Conservation (phyloP, 805 yeast species). For the Scheffersomyces lignosus region DNA sequence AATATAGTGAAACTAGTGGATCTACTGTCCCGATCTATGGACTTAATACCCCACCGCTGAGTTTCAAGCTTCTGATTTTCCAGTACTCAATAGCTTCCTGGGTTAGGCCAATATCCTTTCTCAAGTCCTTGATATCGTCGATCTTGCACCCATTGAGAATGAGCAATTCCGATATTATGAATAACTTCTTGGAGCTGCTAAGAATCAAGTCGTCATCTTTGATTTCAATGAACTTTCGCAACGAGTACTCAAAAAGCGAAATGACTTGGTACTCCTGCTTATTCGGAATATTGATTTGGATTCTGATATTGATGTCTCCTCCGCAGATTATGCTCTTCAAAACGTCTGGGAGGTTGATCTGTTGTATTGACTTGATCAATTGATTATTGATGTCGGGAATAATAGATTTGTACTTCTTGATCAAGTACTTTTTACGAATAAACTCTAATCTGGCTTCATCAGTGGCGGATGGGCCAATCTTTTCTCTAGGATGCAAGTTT, state of each 20-base stretch:
- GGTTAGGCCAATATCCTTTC: constrained; percentile 37
- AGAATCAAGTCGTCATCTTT: constrained; percentile 4
- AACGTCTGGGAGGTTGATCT: constrained; percentile 47
- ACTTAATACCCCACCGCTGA: neutral
- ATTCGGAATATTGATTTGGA: constrained; percentile 29
- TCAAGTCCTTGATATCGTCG: constrained; percentile 28
- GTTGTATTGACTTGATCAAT: constrained; percentile 53
- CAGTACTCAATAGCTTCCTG: constrained; percentile 55
- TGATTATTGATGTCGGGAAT: constrained; percentile 27
- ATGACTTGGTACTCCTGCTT: constrained; percentile 20
- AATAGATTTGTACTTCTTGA: constrained; percentile 43
- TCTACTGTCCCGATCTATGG: neutral
- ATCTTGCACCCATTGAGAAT: constrained; percentile 55
- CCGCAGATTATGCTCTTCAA: constrained; percentile 46
- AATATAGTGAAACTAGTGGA: neutral
- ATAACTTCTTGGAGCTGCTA: constrained; percentile 17
- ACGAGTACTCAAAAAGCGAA: constrained; percentile 48
- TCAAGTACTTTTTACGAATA: constrained; percentile 65
- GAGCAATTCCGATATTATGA: constrained; percentile 57
- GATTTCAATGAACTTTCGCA: constrained; percentile 41
- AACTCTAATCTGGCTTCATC: constrained; percentile 55
- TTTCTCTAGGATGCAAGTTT: constrained; percentile 7
- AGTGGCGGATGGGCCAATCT: constrained; percentile 34
- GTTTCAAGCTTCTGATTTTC: constrained; percentile 25
- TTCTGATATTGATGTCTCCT: constrained; percentile 45